Conservation (phyloP, 2,329 filamentous ascomycete genomes). For the Aspergillus tubingensis region DNA sequence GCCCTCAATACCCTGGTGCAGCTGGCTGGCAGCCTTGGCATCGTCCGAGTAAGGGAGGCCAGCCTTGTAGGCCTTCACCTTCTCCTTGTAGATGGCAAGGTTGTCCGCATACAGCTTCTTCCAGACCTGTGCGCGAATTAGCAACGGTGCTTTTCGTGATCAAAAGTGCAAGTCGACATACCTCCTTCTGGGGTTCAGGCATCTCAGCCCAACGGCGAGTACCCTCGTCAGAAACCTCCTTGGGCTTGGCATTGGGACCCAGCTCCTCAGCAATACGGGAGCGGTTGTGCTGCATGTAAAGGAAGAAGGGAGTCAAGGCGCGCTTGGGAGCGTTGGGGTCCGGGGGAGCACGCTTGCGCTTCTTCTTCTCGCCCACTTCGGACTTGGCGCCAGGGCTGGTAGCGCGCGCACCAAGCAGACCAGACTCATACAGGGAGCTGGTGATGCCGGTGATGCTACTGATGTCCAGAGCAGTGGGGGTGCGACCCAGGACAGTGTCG, state of each 20-base stretch:
- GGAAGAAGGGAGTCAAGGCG: constrained; percentile 89
- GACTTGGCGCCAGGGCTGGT: constrained; percentile 41
- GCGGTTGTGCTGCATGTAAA: constrained; percentile 88
- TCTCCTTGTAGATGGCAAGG: constrained; percentile 58
- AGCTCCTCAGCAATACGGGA: constrained; percentile 79
- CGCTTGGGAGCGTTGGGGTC: constrained; percentile 96
- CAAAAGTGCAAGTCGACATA: constrained; percentile 36
- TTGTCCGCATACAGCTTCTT: constrained; percentile 60
- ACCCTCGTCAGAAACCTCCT: constrained; percentile 84
- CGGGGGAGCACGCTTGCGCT: constrained; percentile 81
- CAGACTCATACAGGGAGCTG: constrained; percentile 47
- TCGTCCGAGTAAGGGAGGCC: constrained; percentile 48
- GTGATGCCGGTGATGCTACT: constrained; percentile 41
- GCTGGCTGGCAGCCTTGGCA: constrained; percentile 44
- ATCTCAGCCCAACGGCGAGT: constrained; percentile 83
- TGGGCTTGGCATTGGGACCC: constrained; percentile 73
- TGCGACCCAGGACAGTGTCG: constrained; percentile 73
- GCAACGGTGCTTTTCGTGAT: neutral
- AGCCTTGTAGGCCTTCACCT: constrained; percentile 59
- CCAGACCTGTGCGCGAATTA: constrained; percentile 48
- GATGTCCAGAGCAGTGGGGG: constrained; percentile 52
- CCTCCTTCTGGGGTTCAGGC: constrained; percentile 70
- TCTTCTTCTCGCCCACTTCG: constrained; percentile 71
- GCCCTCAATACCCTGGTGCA: constrained; percentile 44
- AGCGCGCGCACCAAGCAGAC: constrained; percentile 43